Base-by-base conservation (phyloP, 352 stramenopile species). In the Phytophthora syringae region DNA sequence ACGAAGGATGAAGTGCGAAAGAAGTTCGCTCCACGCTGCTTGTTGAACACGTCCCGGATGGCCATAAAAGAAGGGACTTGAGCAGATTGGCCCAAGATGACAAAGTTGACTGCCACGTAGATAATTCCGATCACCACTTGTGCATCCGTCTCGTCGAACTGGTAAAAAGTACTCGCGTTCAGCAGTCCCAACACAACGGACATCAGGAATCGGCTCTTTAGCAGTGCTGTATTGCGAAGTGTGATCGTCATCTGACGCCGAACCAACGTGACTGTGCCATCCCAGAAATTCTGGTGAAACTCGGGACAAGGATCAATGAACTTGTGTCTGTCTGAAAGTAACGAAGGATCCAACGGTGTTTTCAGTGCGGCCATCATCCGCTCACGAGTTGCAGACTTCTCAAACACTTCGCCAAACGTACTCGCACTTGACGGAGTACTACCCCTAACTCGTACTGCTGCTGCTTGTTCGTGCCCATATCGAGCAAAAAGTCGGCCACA, bases 11-110 rank as follows among this genome's bases (percentile, higher is more conserved):
- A 83, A 16, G 87, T 76, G 1, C 82, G 80, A 42, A 79, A 93
- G 59, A 95, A 95, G 65, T 95, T 94, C 7, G 76, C 70, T 12
- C 88, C 80, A 4, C 76, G 72, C n/a, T 97, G 89, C 49, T 94
- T 95, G 74, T 95, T 92, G 56, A 92, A 92, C 10, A 88, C 57
- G 0, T 53, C 71, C 3, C 77, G 77, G 16, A 62, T 61, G 32
- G 74, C 63, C 62, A 96, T 84, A 40, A 95, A 82, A n/a, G 68
- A 64, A 5, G 84, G 74, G 13, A 98, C 55, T 40, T 87, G 75
- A 1, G 85, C 37, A 34, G 89, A 89, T 22, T 82, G 75, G 18
- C 82, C 79, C n/a, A 97, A 34, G 22, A 74, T 78, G 10, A 89
- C 59, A 52, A 92, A 95, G 50, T 97, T 81, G 25, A 86, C 70